phyloP scores from a whole-genome alignment of 305 asterid genomes.

The Ilex paraguariensis region DNA sequence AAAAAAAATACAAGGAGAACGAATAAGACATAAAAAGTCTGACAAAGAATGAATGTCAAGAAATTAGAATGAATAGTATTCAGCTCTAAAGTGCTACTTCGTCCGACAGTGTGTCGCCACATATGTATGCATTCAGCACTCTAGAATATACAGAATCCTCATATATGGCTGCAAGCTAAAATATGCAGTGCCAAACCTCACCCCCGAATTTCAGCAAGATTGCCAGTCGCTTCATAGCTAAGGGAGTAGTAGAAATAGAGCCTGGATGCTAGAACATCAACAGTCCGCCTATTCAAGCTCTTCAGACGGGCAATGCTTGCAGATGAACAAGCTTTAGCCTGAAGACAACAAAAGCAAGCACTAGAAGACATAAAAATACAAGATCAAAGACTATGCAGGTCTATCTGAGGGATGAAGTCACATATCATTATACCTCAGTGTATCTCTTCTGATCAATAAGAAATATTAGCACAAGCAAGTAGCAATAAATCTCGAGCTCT shows the following conservation, averaged over 20 bases:
- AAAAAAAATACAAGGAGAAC: neutral
- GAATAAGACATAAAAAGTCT: no score
- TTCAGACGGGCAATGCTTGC: slow-evolving; percentile 70
- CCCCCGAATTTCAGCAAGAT: slow-evolving; percentile 83
- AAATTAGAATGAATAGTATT: neutral
- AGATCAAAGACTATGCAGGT: neutral
- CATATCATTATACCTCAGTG: slow-evolving; percentile 45
- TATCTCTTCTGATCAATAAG: slow-evolving; percentile 78
- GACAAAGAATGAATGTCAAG: neutral
- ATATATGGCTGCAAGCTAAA: slow-evolving; percentile 3
- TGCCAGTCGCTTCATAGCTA: slow-evolving; percentile 74
- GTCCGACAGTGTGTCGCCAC: no score
- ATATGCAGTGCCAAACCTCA: slow-evolving; percentile 17
- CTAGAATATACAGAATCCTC: neutral
- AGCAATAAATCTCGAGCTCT: slow-evolving; percentile 83
- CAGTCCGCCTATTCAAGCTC: slow-evolving; percentile 62
- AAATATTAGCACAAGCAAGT: slow-evolving; percentile 70
- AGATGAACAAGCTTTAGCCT: slow-evolving; percentile 81
- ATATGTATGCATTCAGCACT: slow-evolving; percentile 3
- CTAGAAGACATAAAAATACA: no score
- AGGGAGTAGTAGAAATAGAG: slow-evolving; percentile 73
- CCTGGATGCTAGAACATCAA: slow-evolving; percentile 81
- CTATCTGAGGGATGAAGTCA: slow-evolving; percentile 1
- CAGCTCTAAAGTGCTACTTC: neutral
- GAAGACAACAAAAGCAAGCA: slow-evolving; percentile 1